phyloP scores from a whole-genome alignment of 441 rosid genomes.

The Lepidium campestre region DNA sequence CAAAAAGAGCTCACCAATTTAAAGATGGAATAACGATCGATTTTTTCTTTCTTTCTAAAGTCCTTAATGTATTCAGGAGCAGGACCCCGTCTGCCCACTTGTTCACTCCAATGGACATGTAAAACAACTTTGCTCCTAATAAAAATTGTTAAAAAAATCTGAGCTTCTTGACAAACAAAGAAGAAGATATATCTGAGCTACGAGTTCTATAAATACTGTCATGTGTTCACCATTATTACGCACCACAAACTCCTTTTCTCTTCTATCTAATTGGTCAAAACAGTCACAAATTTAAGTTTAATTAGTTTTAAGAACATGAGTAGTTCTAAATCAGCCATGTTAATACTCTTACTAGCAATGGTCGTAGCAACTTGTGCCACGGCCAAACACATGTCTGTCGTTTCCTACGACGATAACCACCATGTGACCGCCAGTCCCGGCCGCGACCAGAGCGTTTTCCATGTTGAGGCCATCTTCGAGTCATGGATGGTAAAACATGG shows the following conservation, averaged over 20 bases:
- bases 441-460: background rate
- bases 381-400: slow-evolving; percentile 35
- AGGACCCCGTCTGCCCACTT: background rate
- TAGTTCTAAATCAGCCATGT: background rate
- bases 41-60: no score
- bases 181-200: background rate
- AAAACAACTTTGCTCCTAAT: background rate
- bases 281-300: background rate
- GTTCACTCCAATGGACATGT: background rate
- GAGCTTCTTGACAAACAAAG: no score
- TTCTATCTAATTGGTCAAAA: background rate
- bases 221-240: background rate
- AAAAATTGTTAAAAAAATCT: background rate
- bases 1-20: no score
- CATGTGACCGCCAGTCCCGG: background rate
- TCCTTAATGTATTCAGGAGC: no score
- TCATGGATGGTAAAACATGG: slow-evolving; percentile 39
- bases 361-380: slow-evolving; percentile 13
- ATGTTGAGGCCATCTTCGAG: slow-evolving; percentile 26
- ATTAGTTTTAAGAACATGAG: background rate
- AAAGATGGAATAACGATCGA: no score
- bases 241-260: background rate
- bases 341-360: slow-evolving; percentile 10
- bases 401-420: slow-evolving; percentile 5
- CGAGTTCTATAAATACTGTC: background rate